These are phyloP conservation scores for Hyaloscypha bicolor DNA, from an alignment of 495 filamentous ascomycete species.

Conservation along the genomic window DNA sequence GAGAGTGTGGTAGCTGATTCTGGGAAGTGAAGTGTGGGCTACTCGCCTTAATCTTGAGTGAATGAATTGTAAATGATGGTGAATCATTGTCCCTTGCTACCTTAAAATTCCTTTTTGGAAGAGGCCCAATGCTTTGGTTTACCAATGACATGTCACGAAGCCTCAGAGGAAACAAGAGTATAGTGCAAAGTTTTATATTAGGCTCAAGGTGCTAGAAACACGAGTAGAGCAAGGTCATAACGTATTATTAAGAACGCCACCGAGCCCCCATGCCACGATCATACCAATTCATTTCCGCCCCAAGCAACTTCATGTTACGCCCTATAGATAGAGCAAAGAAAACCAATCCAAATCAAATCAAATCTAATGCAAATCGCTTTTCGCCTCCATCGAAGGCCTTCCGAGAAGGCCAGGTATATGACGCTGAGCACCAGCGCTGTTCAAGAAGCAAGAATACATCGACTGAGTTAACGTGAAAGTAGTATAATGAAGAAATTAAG, in stretches of 20 bases:
- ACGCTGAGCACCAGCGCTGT: neutral
- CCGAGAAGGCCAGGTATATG: neutral
- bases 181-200: neutral
- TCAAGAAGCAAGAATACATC: neutral
- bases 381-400: neutral
- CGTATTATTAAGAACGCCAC: neutral
- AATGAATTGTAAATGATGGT: neutral
- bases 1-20: neutral
- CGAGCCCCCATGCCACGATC: neutral
- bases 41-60: neutral
- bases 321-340: neutral
- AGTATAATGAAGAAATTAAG: neutral
- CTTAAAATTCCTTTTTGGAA: too few species aligned
- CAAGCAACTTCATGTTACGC: neutral
- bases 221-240: neutral
- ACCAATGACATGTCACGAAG: too few species aligned
- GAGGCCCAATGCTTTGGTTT: too few species aligned
- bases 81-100: too few species aligned
- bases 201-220: neutral
- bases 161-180: neutral
- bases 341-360: neutral
- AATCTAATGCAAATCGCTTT: neutral
- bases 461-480: neutral
- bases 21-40: constrained; percentile 1
- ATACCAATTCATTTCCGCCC: neutral